Evolutionary conservation across 371 early-diverging fungal species (phyloP), one percentile per base, ranked within the genome.

Genomic region (Syncephalastrum monosporum): DNA sequence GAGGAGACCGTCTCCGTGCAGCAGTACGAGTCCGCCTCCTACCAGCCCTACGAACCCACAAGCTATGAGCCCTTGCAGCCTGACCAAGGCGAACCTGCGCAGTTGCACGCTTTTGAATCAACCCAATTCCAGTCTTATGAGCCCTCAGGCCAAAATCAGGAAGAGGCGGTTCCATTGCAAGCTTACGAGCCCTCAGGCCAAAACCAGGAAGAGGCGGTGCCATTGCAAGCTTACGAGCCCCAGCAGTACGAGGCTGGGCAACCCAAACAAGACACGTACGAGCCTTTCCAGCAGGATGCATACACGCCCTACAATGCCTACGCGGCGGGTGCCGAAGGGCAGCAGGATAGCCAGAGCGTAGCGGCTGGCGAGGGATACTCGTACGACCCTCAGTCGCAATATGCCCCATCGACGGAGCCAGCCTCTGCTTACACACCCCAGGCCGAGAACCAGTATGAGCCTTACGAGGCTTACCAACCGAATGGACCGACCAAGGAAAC

Each of bases 401-500:
- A 53, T 21, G 42, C 43, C 1, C 16, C 15, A 42, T 53, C 23
- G 7, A 43, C 13, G 16, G 24, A 23, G n/a, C 41, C 15, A 1
- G 3, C 33, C 16, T 42, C 15, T 42, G 23, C 56, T 57, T 7
- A 41, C 48, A 19, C 27, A 27, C 27, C 27, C 27, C 62, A 62
- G 17, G 33, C 29, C 3, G 50, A 50, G 33, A 46, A 42, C 1
- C 55, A 56, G 48, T 46, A 21, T 44, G 23, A 14, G 21, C 48
- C 43, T n/a, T 51, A 21, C 23, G 45, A 56, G 46, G 29, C 19
- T 4, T 61, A 12, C 51, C 63, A 21, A 41, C 64, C n/a, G 16
- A 64, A n/a, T 23, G 61, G 12, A 38, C 44, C 33, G 65, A 13
- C 50, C 57, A 29, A 54, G 43, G 42, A 55, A 15, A 23, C 38